These are phyloP conservation scores for Pestalotiopsis sp. DNA, from an alignment of 2,329 filamentous ascomycete species.

Conservation along the genomic window DNA sequence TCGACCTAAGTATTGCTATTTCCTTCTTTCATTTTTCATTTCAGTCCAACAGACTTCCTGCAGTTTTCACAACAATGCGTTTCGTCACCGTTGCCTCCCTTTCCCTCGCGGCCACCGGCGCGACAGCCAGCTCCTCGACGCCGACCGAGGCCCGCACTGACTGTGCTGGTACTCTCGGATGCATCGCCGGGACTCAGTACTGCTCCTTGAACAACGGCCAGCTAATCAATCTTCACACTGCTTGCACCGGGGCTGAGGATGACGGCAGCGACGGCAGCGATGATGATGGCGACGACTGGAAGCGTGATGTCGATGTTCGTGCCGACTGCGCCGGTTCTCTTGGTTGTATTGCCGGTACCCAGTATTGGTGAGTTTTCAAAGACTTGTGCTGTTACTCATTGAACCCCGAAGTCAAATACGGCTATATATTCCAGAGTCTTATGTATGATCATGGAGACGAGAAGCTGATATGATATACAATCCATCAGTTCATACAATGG, in stretches of 20 bases:
- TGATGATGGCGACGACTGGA: background rate
- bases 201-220: background rate
- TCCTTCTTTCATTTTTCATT: background rate
- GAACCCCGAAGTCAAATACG: too few relatives aligned
- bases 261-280: too few relatives aligned
- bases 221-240: too few relatives aligned
- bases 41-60: background rate
- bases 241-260: too few relatives aligned
- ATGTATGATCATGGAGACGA: too few relatives aligned
- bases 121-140: background rate
- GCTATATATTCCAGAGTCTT: too few relatives aligned
- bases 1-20: background rate
- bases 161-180: background rate
- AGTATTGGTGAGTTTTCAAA: background rate
- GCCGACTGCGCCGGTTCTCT: background rate
- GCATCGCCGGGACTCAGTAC: constrained; percentile 6
- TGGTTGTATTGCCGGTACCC: constrained; percentile 1
- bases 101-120: background rate
- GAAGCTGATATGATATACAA: too few relatives aligned
- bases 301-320: background rate
- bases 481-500: background rate
- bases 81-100: background rate
- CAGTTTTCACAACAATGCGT: background rate
- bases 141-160: background rate
- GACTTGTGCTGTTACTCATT: too few relatives aligned